These are phyloP conservation scores for Phytophthora pini DNA, from an alignment of 352 stramenopile genomes.

Conservation along the genomic window DNA sequence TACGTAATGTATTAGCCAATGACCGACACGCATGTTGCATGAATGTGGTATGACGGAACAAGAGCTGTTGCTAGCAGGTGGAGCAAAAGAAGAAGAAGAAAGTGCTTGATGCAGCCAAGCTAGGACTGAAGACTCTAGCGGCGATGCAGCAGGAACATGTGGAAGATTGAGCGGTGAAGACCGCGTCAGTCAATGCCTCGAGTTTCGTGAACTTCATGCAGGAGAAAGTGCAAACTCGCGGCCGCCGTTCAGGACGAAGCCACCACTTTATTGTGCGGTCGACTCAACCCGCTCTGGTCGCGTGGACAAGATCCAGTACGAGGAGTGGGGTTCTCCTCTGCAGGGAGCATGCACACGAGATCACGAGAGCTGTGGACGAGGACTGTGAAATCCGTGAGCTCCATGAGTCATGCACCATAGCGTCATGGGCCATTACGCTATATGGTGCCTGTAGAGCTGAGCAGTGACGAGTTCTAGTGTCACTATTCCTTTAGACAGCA, in stretches of 20 bases:
- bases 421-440: too few species aligned
- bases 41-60: too few species aligned
- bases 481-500: conserved; percentile 82
- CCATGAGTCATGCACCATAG: conserved; percentile 45
- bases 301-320: conserved; percentile 86
- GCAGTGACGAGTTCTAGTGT: conserved; percentile 86
- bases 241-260: conserved; percentile 81
- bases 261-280: conserved; percentile 67
- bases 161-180: conserved; percentile 80
- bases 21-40: too few species aligned
- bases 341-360: conserved; percentile 72
- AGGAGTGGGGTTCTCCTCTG: conserved; percentile 78
- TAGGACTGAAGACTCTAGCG: not conserved
- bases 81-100: too few species aligned
- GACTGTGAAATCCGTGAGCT: conserved; percentile 61
- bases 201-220: conserved; percentile 76
- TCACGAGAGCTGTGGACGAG: conserved; percentile 60
- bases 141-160: conserved; percentile 50
- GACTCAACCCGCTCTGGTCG: conserved; percentile 58
- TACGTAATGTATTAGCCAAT: too few species aligned
- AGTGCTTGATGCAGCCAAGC: too few species aligned
- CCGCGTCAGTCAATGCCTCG: conserved; percentile 68
- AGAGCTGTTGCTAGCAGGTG: too few species aligned
- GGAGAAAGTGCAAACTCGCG: conserved; percentile 75
- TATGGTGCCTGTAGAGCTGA: conserved; percentile 77